These are phyloP conservation scores for Hypoxylon sp. DNA, from an alignment of 2,329 filamentous ascomycete species.

Conservation along the genomic window DNA sequence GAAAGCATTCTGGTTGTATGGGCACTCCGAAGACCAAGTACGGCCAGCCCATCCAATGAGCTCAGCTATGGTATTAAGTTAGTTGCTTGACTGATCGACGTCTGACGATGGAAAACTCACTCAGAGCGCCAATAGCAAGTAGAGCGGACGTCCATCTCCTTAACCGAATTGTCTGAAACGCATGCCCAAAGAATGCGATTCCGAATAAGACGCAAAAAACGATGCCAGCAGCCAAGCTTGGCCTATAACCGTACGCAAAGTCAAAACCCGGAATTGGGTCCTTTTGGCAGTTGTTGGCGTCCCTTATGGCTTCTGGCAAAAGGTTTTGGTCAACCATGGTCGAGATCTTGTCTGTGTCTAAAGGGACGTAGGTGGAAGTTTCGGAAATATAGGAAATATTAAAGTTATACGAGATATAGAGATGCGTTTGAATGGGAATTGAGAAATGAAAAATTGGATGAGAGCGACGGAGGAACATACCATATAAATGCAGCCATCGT, in stretches of 20 bases:
- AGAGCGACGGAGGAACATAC: conserved; percentile 3
- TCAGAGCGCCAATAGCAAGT: conserved; percentile 48
- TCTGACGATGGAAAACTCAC: conserved; percentile 26
- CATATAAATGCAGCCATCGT: neutral
- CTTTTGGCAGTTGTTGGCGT: conserved; percentile 39
- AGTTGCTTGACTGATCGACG: neutral
- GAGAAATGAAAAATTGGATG: neutral
- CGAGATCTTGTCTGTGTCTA: neutral
- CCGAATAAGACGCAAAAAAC: conserved; percentile 47
- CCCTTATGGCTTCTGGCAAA: conserved; percentile 29
- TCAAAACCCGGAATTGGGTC: conserved; percentile 25
- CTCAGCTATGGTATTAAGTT: conserved; percentile 53
- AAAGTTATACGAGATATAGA: neutral
- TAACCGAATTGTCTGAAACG: conserved; percentile 39
- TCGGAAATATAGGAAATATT: neutral
- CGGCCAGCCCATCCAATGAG: conserved; percentile 64
- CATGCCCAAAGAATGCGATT: conserved; percentile 47
- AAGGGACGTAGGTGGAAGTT: neutral
- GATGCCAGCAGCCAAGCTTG: conserved; percentile 49
- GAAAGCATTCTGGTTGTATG: conserved; percentile 64
- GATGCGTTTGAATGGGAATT: neutral
- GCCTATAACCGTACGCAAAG: conserved; percentile 48
- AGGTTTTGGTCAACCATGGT: conserved; percentile 6
- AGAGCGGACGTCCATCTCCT: conserved; percentile 46
- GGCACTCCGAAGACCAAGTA: conserved; percentile 64